Percentiles rank a stretch among this genome's conserved stretches.
phyloP scores from a whole-genome alignment of 441 rosid species.

The Pelargonium australe region DNA sequence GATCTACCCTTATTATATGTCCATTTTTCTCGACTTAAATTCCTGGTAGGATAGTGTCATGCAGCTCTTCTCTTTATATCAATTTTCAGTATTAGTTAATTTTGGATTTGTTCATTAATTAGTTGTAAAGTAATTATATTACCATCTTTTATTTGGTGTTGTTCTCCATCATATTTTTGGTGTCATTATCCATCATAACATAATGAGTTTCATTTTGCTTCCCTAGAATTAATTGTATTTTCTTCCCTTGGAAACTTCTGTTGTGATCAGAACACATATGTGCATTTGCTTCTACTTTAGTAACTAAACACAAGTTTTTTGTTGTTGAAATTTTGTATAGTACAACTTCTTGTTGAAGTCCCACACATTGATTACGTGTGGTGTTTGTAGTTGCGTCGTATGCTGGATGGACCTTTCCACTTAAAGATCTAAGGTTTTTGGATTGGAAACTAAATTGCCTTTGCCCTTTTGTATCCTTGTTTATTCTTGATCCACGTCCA shows the following conservation, averaged over 20 bases:
- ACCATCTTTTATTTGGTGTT: background rate
- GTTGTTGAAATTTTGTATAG: too few relatives aligned
- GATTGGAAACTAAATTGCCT: background rate
- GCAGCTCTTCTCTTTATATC: background rate
- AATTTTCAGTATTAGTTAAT: background rate
- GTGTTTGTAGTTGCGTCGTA: background rate
- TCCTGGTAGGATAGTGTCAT: slow-evolving; percentile 39
- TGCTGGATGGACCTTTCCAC: background rate
- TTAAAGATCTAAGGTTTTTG: background rate
- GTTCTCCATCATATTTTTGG: background rate
- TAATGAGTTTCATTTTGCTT: background rate
- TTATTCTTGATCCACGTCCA: background rate
- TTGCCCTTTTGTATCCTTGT: background rate
- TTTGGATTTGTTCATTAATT: background rate
- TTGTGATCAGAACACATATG: background rate
- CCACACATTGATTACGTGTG: background rate
- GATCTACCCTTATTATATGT: slow-evolving; percentile 47
- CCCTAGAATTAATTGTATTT: background rate
- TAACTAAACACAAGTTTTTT: too few relatives aligned
- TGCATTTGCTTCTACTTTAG: background rate
- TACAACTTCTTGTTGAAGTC: too few relatives aligned
- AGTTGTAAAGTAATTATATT: background rate
- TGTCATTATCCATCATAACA: background rate
- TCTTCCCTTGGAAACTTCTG: background rate
- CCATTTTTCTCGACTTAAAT: slow-evolving; percentile 60